Evolutionary conservation across 257 asterid genomes (phyloP).

Genomic region (Oldenlandia corymbosa): DNA sequence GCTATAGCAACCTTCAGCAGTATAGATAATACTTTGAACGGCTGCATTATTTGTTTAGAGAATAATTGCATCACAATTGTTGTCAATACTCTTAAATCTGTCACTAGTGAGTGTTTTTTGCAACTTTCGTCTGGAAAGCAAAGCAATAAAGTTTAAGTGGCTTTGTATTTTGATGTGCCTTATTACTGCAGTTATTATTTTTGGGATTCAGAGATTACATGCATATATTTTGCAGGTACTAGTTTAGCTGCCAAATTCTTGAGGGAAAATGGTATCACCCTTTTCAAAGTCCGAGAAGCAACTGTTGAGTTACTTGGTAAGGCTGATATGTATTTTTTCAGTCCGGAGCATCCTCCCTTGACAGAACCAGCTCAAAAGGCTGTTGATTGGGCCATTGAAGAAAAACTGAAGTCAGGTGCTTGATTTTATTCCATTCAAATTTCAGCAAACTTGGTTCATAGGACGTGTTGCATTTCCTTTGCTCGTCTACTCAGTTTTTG

Average conservation of each 20-base stretch:
- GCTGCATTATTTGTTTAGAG: too few species aligned
- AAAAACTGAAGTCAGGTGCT: slow-evolving; percentile 82
- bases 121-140: neutral
- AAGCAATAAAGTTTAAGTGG: too few species aligned
- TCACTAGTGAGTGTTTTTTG: neutral
- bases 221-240: slow-evolving; percentile 56
- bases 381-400: slow-evolving; percentile 82
- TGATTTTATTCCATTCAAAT: neutral
- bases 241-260: slow-evolving; percentile 77
- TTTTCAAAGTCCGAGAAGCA: slow-evolving; percentile 71
- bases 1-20: too few species aligned
- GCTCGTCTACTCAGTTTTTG: neutral
- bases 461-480: neutral
- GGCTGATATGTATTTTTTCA: slow-evolving; percentile 56
- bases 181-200: too few species aligned
- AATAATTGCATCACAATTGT: too few species aligned
- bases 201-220: too few species aligned
- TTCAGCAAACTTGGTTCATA: neutral
- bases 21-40: too few species aligned
- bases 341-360: slow-evolving; percentile 87
- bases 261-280: slow-evolving; percentile 70
- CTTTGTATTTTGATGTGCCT: neutral
- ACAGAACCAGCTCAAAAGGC: slow-evolving; percentile 86
- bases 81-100: too few species aligned
- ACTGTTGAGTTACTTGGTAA: slow-evolving; percentile 60